Base-by-base conservation (phyloP, 1,284 basidiomycete genomes). In the Ceratobasidium sp. region DNA sequence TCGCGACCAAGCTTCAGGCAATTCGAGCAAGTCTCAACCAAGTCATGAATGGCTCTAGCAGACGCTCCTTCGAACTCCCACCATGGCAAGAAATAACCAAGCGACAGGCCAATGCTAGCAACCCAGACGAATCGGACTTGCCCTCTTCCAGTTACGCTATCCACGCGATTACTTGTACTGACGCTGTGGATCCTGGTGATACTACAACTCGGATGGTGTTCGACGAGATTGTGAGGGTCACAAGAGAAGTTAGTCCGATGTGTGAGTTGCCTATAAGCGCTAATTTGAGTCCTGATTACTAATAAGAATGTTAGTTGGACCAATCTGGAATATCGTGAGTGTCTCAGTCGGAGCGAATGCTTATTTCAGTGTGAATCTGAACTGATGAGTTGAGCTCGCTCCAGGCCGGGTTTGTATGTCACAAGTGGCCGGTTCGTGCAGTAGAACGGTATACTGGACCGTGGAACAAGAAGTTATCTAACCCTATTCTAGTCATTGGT, bases 401-500 rank as follows among this genome's bases (percentile, higher is more conserved):
- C 15, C 33, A 68, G 66, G 66, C 28, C 40, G 59, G 70, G 28
- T 64, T 50, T 13, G 7, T 38, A n/a, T 78, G 77, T 20, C 68
- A 64, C 46, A 17, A n/a, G 0, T 78, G 77, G 77, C 77, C 77
- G 4, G 57, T 44, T 13, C 69, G 77, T 9, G 77, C 77, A 26
- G 77, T 78, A 12, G 68, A 78, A 46, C 77, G 77, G 2, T 73
- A 73, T 54, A 48, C 59, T n/a, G 62, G 68, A 3, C 77, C 69
- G 13, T 70, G 69, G 66, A 70, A 73, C 59, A 66, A 57, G 17
- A 69, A 56, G 44, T 54, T 79, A 9, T 33, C 78, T 4, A 77
- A 79, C 46, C 42, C 73, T 3, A 71, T 79, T 42, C 40, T 79
- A n/a, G 73, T 79, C 15, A 70, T 79, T 26, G 78, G 70, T 74